Evolutionary conservation across 495 filamentous ascomycete genomes (phyloP), one percentile per base, ranked within the genome.

Genomic region (Penicillium alfredii): DNA sequence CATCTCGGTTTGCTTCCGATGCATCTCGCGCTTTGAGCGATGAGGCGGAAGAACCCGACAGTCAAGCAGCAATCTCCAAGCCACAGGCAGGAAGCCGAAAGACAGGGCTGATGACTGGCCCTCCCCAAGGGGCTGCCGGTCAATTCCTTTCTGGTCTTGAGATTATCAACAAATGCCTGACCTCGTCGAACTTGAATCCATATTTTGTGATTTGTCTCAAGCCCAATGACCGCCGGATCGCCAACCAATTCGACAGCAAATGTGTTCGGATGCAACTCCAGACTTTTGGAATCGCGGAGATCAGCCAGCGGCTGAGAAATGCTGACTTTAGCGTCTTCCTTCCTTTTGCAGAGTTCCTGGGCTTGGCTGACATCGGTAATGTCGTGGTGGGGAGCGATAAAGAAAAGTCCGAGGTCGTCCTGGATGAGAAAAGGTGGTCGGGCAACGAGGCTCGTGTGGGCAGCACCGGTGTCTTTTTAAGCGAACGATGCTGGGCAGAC

Each of bases 211-310:
- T 98, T 64, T 97, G 92, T 49, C 68, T 98, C 33, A 97, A 98
- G 61, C 92, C 92, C 6, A 98, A 98, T 53, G 92, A 97, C 61
- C 78, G 92, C 12, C 82, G 90, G 16, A 98, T 98, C 44, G 90
- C 92, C 33, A 97, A 98, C 45, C 92, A 97, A 56, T 97, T 97
- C 46, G 92, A 98, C 58, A 95, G 88, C 69, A 97, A 98, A 61
- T 96, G 89, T 55, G 92, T 98, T 15, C 80, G 92, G 10, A 82
- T 82, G 19, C 92, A 98, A 62, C 76, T 98, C 4, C 89, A 96
- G 59, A 93, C 88, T 1, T 85, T 98, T 45, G 92, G 92, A 18
- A 93, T 98, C 53, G 88, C 90, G 4, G 92, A 98, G 51, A 95
- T 98, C 57, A 94, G 88, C 52, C 88, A 94, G 52, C 74, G 92